A percentile compares a stretch with the other conserved stretches of the same genome.
Evolutionary conservation across 345 rosid genomes (phyloP).

Genomic region (Trapa incisa): DNA sequence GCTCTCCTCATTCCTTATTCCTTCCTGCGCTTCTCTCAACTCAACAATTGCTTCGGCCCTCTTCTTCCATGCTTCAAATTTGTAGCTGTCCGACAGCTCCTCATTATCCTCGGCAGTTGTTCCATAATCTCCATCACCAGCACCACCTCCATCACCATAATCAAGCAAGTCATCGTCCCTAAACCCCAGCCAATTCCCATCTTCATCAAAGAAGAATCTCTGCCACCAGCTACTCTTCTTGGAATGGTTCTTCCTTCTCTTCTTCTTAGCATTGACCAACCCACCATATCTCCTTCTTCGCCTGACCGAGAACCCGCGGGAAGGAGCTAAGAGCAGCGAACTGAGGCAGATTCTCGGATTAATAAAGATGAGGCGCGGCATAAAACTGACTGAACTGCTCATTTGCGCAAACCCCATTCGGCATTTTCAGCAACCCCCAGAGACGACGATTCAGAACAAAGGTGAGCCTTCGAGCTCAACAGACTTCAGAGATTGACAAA

Average conservation of each 20-base stretch:
- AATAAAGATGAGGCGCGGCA: slow-evolving; percentile 28
- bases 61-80: slow-evolving; percentile 86
- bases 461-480: not conserved
- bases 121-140: not conserved
- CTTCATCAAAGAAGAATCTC: slow-evolving; percentile 63
- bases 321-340: slow-evolving; percentile 11
- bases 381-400: slow-evolving; percentile 49
- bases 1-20: slow-evolving; percentile 50
- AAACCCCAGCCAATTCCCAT: slow-evolving; percentile 81
- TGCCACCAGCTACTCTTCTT: slow-evolving; percentile 72
- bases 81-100: slow-evolving; percentile 41
- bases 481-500: not conserved
- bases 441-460: not conserved
- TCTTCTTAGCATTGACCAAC: slow-evolving; percentile 24
- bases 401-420: slow-evolving; percentile 38
- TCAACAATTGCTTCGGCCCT: slow-evolving; percentile 86
- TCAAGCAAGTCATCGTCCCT: slow-evolving; percentile 46
- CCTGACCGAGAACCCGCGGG: slow-evolving; percentile 6
- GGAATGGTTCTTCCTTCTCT: slow-evolving; percentile 2
- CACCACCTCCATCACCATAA: slow-evolving; percentile 14
- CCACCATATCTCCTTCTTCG: slow-evolving; percentile 22
- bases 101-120: slow-evolving; percentile 19
- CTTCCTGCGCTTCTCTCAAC: slow-evolving; percentile 76
- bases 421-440: slow-evolving; percentile 23
- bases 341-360: slow-evolving; percentile 16